phyloP scores from a whole-genome alignment of 163 green algal genomes.

The Chloromonas sp. region DNA sequence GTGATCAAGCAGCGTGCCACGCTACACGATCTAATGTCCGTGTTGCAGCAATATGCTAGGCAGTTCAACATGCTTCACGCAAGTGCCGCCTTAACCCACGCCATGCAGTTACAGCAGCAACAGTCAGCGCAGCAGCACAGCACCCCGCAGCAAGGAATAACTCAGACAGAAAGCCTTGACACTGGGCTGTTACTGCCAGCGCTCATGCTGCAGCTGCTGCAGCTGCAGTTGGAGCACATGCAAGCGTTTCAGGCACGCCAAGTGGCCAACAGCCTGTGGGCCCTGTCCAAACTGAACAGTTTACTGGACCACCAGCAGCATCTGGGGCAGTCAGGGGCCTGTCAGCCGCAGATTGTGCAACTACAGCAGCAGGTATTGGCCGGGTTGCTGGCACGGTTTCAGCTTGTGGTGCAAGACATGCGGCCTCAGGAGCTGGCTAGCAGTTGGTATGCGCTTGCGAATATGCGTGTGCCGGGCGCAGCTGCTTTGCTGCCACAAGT shows the following conservation, averaged over 20 bases:
- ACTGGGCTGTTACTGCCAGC: not conserved
- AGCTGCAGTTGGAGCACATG: not conserved
- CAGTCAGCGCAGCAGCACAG: not conserved
- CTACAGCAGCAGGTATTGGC: not conserved
- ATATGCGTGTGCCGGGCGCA: not conserved
- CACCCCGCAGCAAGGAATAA: not conserved
- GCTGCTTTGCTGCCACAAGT: no score
- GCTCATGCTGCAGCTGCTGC: not conserved
- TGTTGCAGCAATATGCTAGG: not conserved
- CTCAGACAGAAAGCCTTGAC: no score
- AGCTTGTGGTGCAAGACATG: not conserved
- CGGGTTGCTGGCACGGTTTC: not conserved
- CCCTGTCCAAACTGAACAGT: not conserved
- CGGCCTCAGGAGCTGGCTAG: not conserved
- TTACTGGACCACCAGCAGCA: not conserved
- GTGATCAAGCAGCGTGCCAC: not conserved
- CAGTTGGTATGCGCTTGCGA: not conserved
- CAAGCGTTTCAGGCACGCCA: not conserved
- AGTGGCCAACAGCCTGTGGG: not conserved
- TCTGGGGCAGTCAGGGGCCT: not conserved
- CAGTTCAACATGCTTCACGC: not conserved
- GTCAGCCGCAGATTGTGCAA: not conserved
- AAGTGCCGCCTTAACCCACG: not conserved
- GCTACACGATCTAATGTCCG: not conserved
- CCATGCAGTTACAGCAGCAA: not conserved